Evolutionary conservation across 805 yeast species (phyloP).

Genomic region (Kurtzmaniella cleridarum): DNA sequence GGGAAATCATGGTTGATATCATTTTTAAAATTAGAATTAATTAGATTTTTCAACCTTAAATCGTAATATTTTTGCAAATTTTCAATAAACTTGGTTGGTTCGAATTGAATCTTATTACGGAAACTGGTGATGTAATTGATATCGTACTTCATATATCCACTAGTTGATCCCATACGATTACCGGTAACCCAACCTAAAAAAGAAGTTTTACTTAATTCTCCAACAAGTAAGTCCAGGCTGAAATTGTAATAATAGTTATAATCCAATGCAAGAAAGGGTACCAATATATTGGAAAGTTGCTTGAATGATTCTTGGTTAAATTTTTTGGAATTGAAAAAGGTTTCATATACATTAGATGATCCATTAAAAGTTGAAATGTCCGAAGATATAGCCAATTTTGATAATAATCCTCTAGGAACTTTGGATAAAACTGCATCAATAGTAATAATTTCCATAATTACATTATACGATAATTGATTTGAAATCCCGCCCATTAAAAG

Average conservation of each 20-base stretch:
- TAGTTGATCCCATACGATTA: constrained; percentile 16
- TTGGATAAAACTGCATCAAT: constrained; percentile 20
- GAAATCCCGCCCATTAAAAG: no score
- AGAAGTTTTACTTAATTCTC: constrained; percentile 18
- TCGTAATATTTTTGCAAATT: no score
- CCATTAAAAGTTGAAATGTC: constrained; percentile 23
- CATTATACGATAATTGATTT: constrained; percentile 18
- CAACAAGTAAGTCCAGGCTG: constrained; percentile 16
- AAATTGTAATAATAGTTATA: constrained; percentile 11
- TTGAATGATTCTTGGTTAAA: constrained; percentile 8
- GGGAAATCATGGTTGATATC: constrained; percentile 8
- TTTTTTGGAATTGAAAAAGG: constrained; percentile 9
- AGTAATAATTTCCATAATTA: constrained; percentile 19
- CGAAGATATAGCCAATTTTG: constrained; percentile 15
- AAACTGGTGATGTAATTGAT: constrained; percentile 14
- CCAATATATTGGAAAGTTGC: constrained; percentile 15
- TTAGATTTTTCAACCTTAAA: constrained; percentile 2
- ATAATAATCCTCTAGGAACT: constrained; percentile 17
- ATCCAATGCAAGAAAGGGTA: constrained; percentile 12
- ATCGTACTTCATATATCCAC: constrained; percentile 11
- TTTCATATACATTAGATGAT: constrained; percentile 17
- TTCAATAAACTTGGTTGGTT: constrained; percentile 5
- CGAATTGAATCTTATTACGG: constrained; percentile 11
- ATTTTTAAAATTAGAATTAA: constrained; percentile 3
- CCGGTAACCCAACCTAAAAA: constrained; percentile 29